Percentiles rank a stretch among this genome's conserved stretches.
Conservation (phyloP, 2,329 filamentous ascomycete species). For the Diaporthe vexans region DNA sequence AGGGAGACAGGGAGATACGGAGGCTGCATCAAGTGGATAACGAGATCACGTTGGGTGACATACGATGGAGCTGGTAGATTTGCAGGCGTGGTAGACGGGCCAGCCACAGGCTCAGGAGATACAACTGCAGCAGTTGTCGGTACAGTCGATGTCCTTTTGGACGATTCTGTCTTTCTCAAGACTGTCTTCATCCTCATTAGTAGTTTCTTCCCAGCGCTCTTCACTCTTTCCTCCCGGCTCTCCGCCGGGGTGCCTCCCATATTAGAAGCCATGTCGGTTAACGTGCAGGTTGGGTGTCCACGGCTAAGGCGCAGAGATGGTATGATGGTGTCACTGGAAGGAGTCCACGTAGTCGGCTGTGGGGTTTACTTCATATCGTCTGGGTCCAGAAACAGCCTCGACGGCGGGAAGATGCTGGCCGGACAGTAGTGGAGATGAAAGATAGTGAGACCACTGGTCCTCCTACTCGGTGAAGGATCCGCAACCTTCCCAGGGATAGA, state of each 20-base stretch:
- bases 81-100: constrained; percentile 4
- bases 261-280: constrained; percentile 58
- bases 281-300: neutral
- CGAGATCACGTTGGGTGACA: neutral
- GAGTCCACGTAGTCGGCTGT: neutral
- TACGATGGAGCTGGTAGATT: constrained; percentile 31
- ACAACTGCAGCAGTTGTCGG: constrained; percentile 7
- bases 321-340: constrained; percentile 4
- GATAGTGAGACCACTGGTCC: neutral
- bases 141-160: constrained; percentile 46
- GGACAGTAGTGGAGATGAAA: neutral
- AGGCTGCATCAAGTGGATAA: neutral
- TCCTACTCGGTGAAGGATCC: no score
- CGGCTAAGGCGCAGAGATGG: neutral
- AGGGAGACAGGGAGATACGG: no score
- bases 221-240: constrained; percentile 59
- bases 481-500: neutral
- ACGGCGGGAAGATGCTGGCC: neutral
- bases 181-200: constrained; percentile 65
- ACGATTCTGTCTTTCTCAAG: constrained; percentile 59
- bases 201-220: constrained; percentile 60
- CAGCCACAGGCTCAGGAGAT: neutral
- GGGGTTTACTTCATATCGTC: constrained; percentile 10
- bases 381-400: neutral
- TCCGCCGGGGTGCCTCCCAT: constrained; percentile 54